phyloP scores from a whole-genome alignment of 2,329 filamentous ascomycete genomes.

The Coniochaeta sp. region DNA sequence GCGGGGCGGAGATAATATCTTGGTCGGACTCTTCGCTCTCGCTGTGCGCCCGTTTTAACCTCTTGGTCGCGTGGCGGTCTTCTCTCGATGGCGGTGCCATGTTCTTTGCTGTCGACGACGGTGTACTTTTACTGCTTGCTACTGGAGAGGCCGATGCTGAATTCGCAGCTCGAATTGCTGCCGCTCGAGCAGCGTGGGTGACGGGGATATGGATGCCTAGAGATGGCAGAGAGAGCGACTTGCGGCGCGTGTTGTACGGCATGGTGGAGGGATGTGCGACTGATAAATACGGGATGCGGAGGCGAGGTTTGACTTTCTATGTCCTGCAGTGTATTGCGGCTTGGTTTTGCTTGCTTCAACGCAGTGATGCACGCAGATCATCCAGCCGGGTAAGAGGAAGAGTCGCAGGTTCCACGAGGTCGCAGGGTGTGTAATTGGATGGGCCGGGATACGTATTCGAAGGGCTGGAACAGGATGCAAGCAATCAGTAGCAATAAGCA shows the following conservation, averaged over 20 bases:
- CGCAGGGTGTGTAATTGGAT: background rate
- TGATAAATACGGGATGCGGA: slow-evolving; percentile 2
- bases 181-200: slow-evolving; percentile 51
- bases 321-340: background rate
- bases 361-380: background rate
- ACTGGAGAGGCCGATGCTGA: slow-evolving; percentile 10
- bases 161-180: slow-evolving; percentile 34
- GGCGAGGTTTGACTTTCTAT: background rate
- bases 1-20: slow-evolving; percentile 17
- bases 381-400: background rate
- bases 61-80: slow-evolving; percentile 48
- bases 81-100: slow-evolving; percentile 22
- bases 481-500: background rate
- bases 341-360: background rate
- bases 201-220: slow-evolving; percentile 84
- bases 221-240: slow-evolving; percentile 87
- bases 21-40: slow-evolving; percentile 31
- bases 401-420: background rate
- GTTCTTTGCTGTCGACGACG: slow-evolving; percentile 16
- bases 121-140: slow-evolving; percentile 9
- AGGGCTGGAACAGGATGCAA: background rate
- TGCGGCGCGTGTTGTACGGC: slow-evolving; percentile 95
- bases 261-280: slow-evolving; percentile 38
- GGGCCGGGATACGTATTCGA: background rate
- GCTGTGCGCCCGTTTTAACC: slow-evolving; percentile 72